Base-by-base conservation (phyloP, 2,329 filamentous ascomycete species). In the Zelopaecilomyces penicillatus region DNA sequence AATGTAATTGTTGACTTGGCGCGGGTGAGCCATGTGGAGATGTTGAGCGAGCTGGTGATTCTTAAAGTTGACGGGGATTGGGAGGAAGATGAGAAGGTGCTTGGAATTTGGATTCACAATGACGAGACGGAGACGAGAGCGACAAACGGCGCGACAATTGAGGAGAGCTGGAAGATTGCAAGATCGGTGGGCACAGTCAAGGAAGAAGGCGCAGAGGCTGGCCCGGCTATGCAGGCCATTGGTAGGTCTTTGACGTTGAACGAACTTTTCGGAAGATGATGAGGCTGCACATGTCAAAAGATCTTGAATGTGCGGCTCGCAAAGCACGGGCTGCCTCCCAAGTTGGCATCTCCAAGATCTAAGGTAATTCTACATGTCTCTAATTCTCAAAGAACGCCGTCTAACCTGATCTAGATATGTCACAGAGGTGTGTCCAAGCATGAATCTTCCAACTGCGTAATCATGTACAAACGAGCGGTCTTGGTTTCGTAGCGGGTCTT, bases 1-100 rank as follows among this genome's bases (percentile, higher is more conserved):
- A 90, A 91, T 56, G 74, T 89, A 43, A 71, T 82, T 35, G 68
- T 87, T 9, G 78, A 82, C 48, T 67, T 88, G n/a, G 70, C 70
- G 8, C 69, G 72, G 11, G 74, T 82, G 31, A 69, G 66, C 35
- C 74, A 84, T 47, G 79, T 85, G 35, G 84, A 89, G 62, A 68
- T 84, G 27, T 74, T 68, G 12, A 69, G 65, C 4, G 72, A 77
- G 51, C 69, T 81, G 35, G 63, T 80, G 43, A 75, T 78, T 44
- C 61, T 73, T 40, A 62, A 71, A 32, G 57, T 67, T 7, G 62
- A 66, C 31, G 63, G 58, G 32, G 54, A 55, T n/a, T 57, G 63
- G 55, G 52, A 58, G 12, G 57, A 57, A 38, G 57, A 54, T 5
- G 61, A 66, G 42, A 67, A 68, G 48, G 68, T 75, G 3, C 54